A percentile compares a stretch with the other conserved stretches of the same genome.
Conservation (phyloP, 768 basidiomycete genomes). For the Boletus bicolor region DNA sequence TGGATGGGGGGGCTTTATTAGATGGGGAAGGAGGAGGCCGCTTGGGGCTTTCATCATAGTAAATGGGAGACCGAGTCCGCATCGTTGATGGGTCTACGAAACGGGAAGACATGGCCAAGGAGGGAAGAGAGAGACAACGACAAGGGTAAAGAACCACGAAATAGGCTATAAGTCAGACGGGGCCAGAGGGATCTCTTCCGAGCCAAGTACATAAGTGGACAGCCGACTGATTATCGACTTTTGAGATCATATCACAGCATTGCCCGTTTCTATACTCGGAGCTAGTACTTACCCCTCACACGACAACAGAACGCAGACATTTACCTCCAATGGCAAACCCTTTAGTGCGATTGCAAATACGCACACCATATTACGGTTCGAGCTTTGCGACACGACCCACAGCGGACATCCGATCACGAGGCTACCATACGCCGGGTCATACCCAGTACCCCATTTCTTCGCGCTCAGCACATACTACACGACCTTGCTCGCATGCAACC, state of each 20-base stretch:
- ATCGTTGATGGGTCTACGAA: conserved; percentile 26
- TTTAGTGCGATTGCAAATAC: conserved; percentile 23
- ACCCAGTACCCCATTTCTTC: conserved; percentile 20
- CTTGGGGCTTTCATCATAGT: conserved; percentile 27
- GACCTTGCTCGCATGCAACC: conserved; percentile 41
- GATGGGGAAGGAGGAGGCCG: conserved; percentile 34
- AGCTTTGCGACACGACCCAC: conserved; percentile 23
- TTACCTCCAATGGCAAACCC: conserved; percentile 22
- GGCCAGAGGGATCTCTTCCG: conserved; percentile 20
- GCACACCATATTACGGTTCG: conserved; percentile 17
- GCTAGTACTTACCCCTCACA: background rate
- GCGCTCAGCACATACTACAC: conserved; percentile 31
- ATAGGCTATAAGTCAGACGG: conserved; percentile 29
- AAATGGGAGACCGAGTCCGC: conserved; percentile 31
- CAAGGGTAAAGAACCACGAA: conserved; percentile 18
- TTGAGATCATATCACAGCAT: conserved; percentile 27
- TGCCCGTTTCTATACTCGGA: conserved; percentile 23
- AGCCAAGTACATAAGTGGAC: conserved; percentile 30
- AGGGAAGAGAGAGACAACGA: conserved; percentile 4
- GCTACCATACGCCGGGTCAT: conserved; percentile 2
- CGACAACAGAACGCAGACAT: conserved; percentile 7
- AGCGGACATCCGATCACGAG: conserved; percentile 24
- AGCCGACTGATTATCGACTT: conserved; percentile 31
- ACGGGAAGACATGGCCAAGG: conserved; percentile 26
- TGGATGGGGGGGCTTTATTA: conserved; percentile 28